phyloP scores from a whole-genome alignment of 1,284 basidiomycete species.

The Heimioporus retisporus region DNA sequence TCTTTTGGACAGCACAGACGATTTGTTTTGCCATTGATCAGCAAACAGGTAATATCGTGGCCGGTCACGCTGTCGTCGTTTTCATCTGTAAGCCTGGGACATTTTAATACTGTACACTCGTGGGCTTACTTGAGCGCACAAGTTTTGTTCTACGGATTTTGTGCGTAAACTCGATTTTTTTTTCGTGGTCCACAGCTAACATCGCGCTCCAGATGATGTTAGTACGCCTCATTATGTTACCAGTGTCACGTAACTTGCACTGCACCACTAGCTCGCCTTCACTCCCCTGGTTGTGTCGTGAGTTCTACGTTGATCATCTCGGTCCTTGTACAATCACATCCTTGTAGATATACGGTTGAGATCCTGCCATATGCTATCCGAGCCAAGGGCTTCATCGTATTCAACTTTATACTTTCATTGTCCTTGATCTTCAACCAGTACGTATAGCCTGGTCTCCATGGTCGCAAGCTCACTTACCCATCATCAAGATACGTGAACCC shows the following conservation, averaged over 20 bases:
- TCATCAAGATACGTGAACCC: constrained; percentile 69
- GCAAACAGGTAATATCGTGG: constrained; percentile 44
- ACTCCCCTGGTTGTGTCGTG: constrained; percentile 76
- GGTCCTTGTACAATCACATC: constrained; percentile 20
- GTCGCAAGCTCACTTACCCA: constrained; percentile 36
- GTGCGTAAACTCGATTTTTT: background rate
- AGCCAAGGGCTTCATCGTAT: constrained; percentile 81
- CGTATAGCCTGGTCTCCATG: background rate
- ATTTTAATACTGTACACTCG: constrained; percentile 49
- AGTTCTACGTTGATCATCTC: background rate
- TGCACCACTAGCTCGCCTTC: constrained; percentile 53
- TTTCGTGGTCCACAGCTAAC: background rate
- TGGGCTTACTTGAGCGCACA: constrained; percentile 38
- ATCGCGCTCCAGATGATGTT: constrained; percentile 63
- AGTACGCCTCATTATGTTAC: background rate
- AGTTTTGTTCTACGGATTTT: constrained; percentile 66
- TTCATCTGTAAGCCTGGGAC: constrained; percentile 60
- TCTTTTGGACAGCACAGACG: constrained; percentile 79
- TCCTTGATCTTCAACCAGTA: constrained; percentile 83
- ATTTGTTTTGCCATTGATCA: constrained; percentile 73
- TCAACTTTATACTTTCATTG: constrained; percentile 71
- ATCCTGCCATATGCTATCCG: constrained; percentile 77
- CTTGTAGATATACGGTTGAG: constrained; percentile 64
- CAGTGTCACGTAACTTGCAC: background rate
- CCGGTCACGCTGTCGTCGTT: constrained; percentile 75